A percentile compares a stretch with the other conserved stretches of the same genome.
These are phyloP conservation scores for Pseudotsuga menziesii DNA, from an alignment of 75 land plant species.

Conservation along the genomic window DNA sequence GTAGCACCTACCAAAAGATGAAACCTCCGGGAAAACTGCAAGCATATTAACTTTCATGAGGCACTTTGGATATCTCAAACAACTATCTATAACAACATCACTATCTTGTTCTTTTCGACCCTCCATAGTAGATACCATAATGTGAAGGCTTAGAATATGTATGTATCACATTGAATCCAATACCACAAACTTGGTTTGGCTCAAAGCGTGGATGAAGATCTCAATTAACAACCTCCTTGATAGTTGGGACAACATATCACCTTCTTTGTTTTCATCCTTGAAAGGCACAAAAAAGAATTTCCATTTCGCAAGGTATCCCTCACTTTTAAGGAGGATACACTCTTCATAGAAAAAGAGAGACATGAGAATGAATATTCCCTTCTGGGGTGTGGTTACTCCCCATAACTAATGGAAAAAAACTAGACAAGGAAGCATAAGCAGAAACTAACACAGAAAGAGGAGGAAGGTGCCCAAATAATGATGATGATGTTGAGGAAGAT, in stretches of 20 bases:
- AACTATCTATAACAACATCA: no score
- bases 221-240: conserved; percentile 22
- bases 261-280: conserved; percentile 7
- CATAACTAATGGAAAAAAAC: not conserved
- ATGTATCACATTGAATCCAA: conserved; percentile 64
- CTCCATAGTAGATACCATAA: not conserved
- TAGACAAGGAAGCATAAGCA: not conserved
- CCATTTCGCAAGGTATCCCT: conserved; percentile 27
- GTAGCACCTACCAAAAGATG: no score
- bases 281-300: not conserved
- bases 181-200: conserved; percentile 45
- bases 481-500: conserved; percentile 2
- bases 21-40: no score
- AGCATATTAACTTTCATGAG: no score
- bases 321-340: conserved; percentile 17
- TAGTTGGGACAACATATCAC: conserved; percentile 10
- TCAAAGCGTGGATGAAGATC: conserved; percentile 48
- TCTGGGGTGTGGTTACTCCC: not conserved
- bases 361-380: not conserved
- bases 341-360: not conserved
- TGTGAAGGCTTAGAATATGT: conserved; percentile 38
- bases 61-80: no score
- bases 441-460: not conserved
- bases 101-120: not conserved
- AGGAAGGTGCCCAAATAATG: not conserved